Evolutionary conservation across 345 rosid genomes (phyloP).

Genomic region (Excoecaria cochinchinensis): DNA sequence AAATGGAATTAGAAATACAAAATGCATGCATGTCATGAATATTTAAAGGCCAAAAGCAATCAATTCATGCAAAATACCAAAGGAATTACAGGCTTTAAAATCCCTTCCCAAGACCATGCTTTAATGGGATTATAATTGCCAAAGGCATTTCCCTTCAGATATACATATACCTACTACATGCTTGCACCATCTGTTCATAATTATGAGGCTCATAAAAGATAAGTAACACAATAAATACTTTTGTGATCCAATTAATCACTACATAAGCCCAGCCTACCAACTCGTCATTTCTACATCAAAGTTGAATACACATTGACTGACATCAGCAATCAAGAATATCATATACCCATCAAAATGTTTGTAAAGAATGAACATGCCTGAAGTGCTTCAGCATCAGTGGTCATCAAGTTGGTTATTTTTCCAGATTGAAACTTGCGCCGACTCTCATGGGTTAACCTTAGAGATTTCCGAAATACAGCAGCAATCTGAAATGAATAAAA

Average conservation of each 20-base stretch:
- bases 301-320: neutral
- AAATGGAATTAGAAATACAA: neutral
- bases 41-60: neutral
- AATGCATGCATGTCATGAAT: neutral
- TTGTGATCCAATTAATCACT: neutral
- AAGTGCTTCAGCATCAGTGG: slow-evolving; percentile 93
- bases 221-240: neutral
- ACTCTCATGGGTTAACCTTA: slow-evolving; percentile 88
- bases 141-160: neutral
- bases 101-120: neutral
- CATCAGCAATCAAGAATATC: neutral
- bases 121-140: neutral
- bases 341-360: neutral
- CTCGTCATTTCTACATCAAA: neutral
- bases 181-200: neutral
- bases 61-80: neutral
- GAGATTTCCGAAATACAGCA: slow-evolving; percentile 91
- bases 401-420: slow-evolving; percentile 97
- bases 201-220: neutral
- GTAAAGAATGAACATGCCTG: slow-evolving; percentile 52
- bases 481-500: slow-evolving; percentile 61
- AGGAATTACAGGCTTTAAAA: neutral
- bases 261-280: neutral
- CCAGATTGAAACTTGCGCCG: slow-evolving; percentile 85
- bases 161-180: neutral